phyloP scores from a whole-genome alignment of 495 filamentous ascomycete genomes.

The Aspergillus biplanus region DNA sequence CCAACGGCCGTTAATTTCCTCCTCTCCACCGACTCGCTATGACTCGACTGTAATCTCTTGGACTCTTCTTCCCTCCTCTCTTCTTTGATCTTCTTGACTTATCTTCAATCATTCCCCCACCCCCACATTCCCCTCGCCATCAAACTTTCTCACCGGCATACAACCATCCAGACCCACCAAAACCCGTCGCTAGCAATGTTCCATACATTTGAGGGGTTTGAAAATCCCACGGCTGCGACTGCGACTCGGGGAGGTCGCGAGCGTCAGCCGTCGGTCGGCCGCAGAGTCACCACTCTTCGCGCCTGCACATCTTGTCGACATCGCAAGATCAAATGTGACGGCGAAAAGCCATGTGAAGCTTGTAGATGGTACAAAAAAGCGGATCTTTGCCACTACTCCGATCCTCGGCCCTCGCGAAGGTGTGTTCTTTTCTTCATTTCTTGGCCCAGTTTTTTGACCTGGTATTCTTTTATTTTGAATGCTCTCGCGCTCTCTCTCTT shows the following conservation, averaged over 20 bases:
- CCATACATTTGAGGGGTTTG: slow-evolving; percentile 48
- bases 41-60: neutral
- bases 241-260: slow-evolving; percentile 35
- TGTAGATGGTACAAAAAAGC: slow-evolving; percentile 53
- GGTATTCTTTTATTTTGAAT: neutral
- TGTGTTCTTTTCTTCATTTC: slow-evolving; percentile 20
- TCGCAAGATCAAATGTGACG: slow-evolving; percentile 55
- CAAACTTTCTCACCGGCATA: slow-evolving; percentile 1
- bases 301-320: slow-evolving; percentile 52
- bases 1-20: slow-evolving; percentile 1
- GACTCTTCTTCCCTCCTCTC: neutral
- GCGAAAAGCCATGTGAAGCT: slow-evolving; percentile 50
- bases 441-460: neutral
- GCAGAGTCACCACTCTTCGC: slow-evolving; percentile 44
- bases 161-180: neutral
- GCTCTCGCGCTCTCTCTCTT: neutral
- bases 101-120: neutral
- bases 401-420: slow-evolving; percentile 46
- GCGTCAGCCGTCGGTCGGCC: slow-evolving; percentile 42
- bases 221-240: slow-evolving; percentile 35
- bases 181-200: slow-evolving; percentile 35
- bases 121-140: neutral
- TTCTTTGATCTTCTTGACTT: neutral
- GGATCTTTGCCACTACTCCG: slow-evolving; percentile 48
- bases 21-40: neutral